Base-by-base conservation (phyloP, 2,329 filamentous ascomycete species). In the Pseudopyricularia cyperi region DNA sequence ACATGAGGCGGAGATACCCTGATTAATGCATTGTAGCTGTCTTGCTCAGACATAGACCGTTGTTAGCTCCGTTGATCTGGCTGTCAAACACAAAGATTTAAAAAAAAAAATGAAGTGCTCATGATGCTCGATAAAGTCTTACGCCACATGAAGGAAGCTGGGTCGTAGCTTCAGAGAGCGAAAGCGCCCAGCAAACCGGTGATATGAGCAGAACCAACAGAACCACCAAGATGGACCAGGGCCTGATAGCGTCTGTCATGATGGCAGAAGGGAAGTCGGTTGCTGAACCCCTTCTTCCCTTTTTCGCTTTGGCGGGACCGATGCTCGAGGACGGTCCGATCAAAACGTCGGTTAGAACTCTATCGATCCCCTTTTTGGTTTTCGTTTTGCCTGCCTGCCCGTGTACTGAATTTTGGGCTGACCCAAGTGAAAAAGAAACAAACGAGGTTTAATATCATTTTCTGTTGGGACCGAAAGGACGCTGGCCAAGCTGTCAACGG, bases 1-100 rank as follows among this genome's bases (percentile, higher is more conserved):
- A 47, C 51, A 52, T 19, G 51, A 19, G n/a, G 51, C 15, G n/a
- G 51, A 19, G 14, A 52, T 15, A n/a, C 46, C 46, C 17, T 46
- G 46, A 7, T 28, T 8, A 7, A 52, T 49, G 22, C 51, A 52
- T 19, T 26, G 47, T 47, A 26, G 8, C 12, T 49, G 11, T 24
- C 22, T 5, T 19, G 17, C 28, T 4, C 28, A 30, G 28, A 30
- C 28, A 30, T 12, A 5, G 1, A 7, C 22, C 19, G 3, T 11
- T 11, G 33, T 34, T 17, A 24, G 33, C 32, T 37, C 8, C 24
- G 9, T 17, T 48, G 8, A 17, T 15, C 19, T 15, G 14, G 22
- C 9, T 42, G n/a, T 42, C 34, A 17, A 17, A n/a, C 34, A 7
- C n/a, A 7, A 19, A 19, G 6, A 42, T 9, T 11, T 6, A n/a